A percentile compares a stretch with the other conserved stretches of the same genome.
These are phyloP conservation scores for Agrocybe praecox DNA, from an alignment of 768 basidiomycete species.

Conservation along the genomic window DNA sequence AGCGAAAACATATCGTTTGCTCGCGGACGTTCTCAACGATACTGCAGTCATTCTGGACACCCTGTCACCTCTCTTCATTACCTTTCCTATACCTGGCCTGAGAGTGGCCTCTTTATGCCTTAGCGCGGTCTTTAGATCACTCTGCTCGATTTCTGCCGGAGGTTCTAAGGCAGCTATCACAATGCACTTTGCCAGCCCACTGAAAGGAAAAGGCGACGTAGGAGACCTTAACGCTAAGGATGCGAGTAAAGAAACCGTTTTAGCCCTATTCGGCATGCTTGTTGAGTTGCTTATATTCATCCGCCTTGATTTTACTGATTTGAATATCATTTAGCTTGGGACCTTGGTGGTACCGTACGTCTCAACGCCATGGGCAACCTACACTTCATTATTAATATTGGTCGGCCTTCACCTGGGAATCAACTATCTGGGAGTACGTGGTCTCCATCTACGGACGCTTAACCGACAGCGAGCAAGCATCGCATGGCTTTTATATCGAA, in stretches of 20 bases:
- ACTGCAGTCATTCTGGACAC: slow-evolving; percentile 60
- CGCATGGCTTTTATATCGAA: slow-evolving; percentile 49
- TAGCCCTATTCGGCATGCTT: slow-evolving; percentile 68
- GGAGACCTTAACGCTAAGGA: slow-evolving; percentile 77
- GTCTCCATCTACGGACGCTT: slow-evolving; percentile 55
- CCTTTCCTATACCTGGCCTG: slow-evolving; percentile 39
- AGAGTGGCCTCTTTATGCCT: slow-evolving; percentile 55
- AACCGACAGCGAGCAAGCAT: slow-evolving; percentile 62
- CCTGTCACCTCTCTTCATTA: slow-evolving; percentile 55
- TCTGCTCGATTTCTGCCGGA: slow-evolving; percentile 66
- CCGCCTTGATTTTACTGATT: neutral
- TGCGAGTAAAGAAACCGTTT: slow-evolving; percentile 69
- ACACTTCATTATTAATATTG: slow-evolving; percentile 50
- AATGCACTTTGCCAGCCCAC: slow-evolving; percentile 62
- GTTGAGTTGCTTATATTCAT: slow-evolving; percentile 36
- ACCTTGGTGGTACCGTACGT: slow-evolving; percentile 60
- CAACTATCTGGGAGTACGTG: slow-evolving; percentile 64
- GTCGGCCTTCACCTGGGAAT: slow-evolving; percentile 54
- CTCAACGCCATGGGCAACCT: slow-evolving; percentile 48
- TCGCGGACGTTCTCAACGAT: slow-evolving; percentile 71
- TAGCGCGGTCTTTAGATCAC: slow-evolving; percentile 57
- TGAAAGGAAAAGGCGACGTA: slow-evolving; percentile 56
- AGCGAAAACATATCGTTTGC: slow-evolving; percentile 68
- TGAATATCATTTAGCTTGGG: slow-evolving; percentile 44
- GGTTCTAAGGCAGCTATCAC: slow-evolving; percentile 74